phyloP scores from a whole-genome alignment of 2,329 filamentous ascomycete species.

The Pyrenophora seminiperda region DNA sequence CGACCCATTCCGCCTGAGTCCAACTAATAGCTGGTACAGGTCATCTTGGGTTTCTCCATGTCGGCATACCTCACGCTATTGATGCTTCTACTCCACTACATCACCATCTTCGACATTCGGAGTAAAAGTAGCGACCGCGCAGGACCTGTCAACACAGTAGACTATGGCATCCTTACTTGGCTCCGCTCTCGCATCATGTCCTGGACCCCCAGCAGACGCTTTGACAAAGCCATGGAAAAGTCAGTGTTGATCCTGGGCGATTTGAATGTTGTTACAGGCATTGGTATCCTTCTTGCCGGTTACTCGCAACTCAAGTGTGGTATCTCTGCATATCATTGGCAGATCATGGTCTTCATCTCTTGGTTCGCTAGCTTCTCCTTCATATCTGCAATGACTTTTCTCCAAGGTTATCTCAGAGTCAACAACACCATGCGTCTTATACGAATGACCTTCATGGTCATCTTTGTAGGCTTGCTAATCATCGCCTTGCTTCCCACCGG shows the following conservation, averaged over 20 bases:
- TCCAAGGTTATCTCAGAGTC: constrained; percentile 26
- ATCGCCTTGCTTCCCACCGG: constrained; percentile 31
- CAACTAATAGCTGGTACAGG: constrained; percentile 11
- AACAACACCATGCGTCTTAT: constrained; percentile 30
- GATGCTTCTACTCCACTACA: constrained; percentile 25
- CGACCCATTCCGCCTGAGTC: neutral
- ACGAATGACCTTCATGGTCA: constrained; percentile 27
- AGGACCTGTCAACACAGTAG: constrained; percentile 19
- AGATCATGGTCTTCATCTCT: constrained; percentile 33
- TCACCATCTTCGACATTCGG: constrained; percentile 16
- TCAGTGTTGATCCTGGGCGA: constrained; percentile 39
- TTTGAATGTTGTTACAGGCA: constrained; percentile 32
- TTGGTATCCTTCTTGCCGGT: constrained; percentile 27
- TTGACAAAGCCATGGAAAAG: constrained; percentile 35
- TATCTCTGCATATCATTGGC: constrained; percentile 36
- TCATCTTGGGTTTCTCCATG: constrained; percentile 35
- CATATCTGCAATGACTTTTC: constrained; percentile 26
- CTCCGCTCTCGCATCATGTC: constrained; percentile 18
- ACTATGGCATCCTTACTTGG: constrained; percentile 21
- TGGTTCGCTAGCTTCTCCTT: constrained; percentile 34
- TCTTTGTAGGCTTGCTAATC: constrained; percentile 24
- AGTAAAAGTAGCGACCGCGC: neutral
- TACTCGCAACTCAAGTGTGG: constrained; percentile 33
- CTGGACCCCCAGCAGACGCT: constrained; percentile 28
- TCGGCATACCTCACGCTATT: constrained; percentile 32